phyloP scores from a whole-genome alignment of 176 grass and related monocot genomes.

The Ensete glaucum region DNA sequence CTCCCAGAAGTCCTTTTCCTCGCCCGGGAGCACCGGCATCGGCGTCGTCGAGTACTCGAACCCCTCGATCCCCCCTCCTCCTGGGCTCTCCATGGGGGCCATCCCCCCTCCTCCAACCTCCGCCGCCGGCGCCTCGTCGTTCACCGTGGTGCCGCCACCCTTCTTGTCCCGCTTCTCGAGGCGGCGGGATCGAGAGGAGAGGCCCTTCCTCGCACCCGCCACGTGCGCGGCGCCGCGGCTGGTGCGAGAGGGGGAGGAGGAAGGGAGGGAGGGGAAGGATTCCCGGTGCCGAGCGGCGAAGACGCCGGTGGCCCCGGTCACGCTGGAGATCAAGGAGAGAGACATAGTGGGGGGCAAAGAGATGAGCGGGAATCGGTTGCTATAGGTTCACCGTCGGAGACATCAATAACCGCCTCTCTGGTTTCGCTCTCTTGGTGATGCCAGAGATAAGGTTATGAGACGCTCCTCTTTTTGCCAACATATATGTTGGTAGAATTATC shows the following conservation, averaged over 20 bases:
- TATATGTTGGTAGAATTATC: too few relatives aligned
- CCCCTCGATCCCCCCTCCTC: slow-evolving; percentile 39
- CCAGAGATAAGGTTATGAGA: too few relatives aligned
- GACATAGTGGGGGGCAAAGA: neutral
- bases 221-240: slow-evolving; percentile 29
- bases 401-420: too few relatives aligned
- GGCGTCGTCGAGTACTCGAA: slow-evolving; percentile 74
- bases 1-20: slow-evolving; percentile 66
- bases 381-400: too few relatives aligned
- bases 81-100: slow-evolving; percentile 15
- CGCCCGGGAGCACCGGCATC: slow-evolving; percentile 58
- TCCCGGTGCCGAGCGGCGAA: slow-evolving; percentile 18
- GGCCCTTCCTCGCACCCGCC: slow-evolving; percentile 50
- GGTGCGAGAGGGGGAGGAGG: slow-evolving; percentile 2
- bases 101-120: neutral
- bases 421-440: too few relatives aligned
- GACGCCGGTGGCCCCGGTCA: slow-evolving; percentile 13
- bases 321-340: slow-evolving; percentile 42
- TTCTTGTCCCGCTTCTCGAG: slow-evolving; percentile 79
- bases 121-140: slow-evolving; percentile 19
- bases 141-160: slow-evolving; percentile 25
- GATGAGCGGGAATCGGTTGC: too few relatives aligned
- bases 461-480: too few relatives aligned
- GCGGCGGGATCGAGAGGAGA: slow-evolving; percentile 76
- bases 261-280: neutral